phyloP scores from a whole-genome alignment of 345 rosid species.

The Erysimum cheiranthoides region DNA sequence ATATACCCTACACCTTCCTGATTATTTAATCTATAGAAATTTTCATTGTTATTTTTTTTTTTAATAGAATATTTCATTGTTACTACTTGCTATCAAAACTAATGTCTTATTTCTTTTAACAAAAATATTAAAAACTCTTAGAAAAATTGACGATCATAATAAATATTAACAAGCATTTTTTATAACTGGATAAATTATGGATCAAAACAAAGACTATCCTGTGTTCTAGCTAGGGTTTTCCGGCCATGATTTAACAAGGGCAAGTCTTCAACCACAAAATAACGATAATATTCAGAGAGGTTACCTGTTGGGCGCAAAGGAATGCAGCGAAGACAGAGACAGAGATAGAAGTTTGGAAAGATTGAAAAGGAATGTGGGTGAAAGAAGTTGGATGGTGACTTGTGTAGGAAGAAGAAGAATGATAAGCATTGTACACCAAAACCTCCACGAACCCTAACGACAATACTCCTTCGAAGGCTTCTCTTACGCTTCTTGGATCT shows the following conservation, averaged over 20 bases:
- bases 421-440: slow-evolving; percentile 86
- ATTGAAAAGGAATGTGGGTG: slow-evolving; percentile 66
- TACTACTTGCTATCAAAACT: too few species aligned
- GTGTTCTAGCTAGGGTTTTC: background rate
- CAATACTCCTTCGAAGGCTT: slow-evolving; percentile 95
- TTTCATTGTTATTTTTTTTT: too few species aligned
- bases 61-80: too few species aligned
- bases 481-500: slow-evolving; percentile 78
- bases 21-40: too few species aligned
- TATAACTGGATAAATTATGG: background rate
- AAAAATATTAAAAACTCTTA: background rate
- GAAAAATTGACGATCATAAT: background rate
- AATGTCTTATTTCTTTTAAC: background rate
- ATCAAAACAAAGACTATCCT: background rate
- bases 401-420: slow-evolving; percentile 50
- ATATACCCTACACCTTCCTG: background rate
- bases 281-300: background rate
- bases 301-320: slow-evolving; percentile 87
- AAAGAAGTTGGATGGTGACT: slow-evolving; percentile 61
- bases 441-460: slow-evolving; percentile 92
- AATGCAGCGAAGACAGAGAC: slow-evolving; percentile 81
- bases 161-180: background rate
- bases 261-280: background rate
- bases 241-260: background rate
- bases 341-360: slow-evolving; percentile 78